A percentile compares a stretch with the other conserved stretches of the same genome.
These are phyloP conservation scores for Pythium aquatile DNA, from an alignment of 352 stramenopile species.

Conservation along the genomic window DNA sequence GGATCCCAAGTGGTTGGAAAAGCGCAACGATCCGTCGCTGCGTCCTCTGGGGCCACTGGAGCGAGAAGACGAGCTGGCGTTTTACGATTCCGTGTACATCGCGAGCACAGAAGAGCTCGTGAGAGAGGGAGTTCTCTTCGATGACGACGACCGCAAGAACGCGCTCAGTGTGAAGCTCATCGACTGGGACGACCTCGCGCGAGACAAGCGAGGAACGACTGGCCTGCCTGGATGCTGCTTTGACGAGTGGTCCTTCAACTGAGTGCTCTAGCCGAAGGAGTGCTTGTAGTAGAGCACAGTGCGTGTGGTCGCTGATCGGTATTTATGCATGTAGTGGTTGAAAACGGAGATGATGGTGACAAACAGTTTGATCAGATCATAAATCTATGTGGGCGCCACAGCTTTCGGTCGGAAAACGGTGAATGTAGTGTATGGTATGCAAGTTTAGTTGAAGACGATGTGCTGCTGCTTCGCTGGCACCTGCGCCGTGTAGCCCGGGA, in stretches of 20 bases:
- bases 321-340: background rate
- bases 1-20: slow-evolving; percentile 55
- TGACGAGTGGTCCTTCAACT: slow-evolving; percentile 34
- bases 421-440: slow-evolving; percentile 15
- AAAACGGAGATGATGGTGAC: background rate
- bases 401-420: slow-evolving; percentile 1
- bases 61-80: slow-evolving; percentile 41
- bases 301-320: background rate
- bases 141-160: slow-evolving; percentile 28
- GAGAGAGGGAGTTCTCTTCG: slow-evolving; percentile 39
- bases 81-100: slow-evolving; percentile 49
- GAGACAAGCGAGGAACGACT: slow-evolving; percentile 41
- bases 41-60: slow-evolving; percentile 45
- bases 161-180: slow-evolving; percentile 7
- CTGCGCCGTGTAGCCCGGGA: slow-evolving; percentile 67
- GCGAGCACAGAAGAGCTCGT: slow-evolving; percentile 39
- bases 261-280: too few relatives aligned
- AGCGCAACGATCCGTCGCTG: slow-evolving; percentile 49
- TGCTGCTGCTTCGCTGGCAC: slow-evolving; percentile 74
- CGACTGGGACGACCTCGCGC: slow-evolving; percentile 19
- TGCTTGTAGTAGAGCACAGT: too few relatives aligned
- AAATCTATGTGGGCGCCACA: background rate
- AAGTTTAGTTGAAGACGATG: slow-evolving; percentile 58
- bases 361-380: background rate
- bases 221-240: slow-evolving; percentile 57